Base-by-base conservation (phyloP, 179 eudicot species). In the Beta corolliflora region DNA sequence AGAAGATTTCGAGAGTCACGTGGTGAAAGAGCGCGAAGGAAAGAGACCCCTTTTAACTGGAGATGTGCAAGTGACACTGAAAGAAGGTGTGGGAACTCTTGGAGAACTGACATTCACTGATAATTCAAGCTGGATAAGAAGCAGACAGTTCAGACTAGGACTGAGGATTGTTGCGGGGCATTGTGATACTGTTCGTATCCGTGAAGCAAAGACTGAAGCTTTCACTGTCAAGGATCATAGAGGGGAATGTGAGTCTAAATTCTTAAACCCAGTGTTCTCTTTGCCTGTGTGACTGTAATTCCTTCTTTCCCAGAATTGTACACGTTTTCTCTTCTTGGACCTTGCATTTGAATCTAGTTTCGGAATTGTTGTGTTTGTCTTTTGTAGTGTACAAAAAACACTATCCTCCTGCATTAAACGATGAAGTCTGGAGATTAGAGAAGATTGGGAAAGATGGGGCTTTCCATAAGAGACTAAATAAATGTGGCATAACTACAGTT, bases 1-100 rank as follows among this genome's bases (percentile, higher is more conserved):
- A 75, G 97, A 94, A 82, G 94, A 91, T 72, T 97, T 97, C 75
- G 98, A 94, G 58, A 91, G 94, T 46, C 97, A 97, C 83, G 83
- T 97, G 59, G 97, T 97, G 74, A 94, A 90, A 85, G 97, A 93
- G 84, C 93, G 99, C 52, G 97, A 93, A 86, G 98, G 98, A 82
- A 97, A 93, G 80, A 85, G 96, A 81, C 94, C 96, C 25, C 92
- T 92, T 83, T 84, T 92, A 75, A 87, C 85, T 8, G 96, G 96
- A 77, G 96, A 92, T 68, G 79, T 88, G 66, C 91, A 87, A 81
- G 86, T 91, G 77, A 86, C 58, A 15, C 81, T 91, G 65, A 92
- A 90, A 77, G 94, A 92, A 79, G 97, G 97, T 60, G 83, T 92
- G 3, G 97, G 92, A 79, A 86, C 90, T 71, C 89, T 92, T 25